Conservation (phyloP, 805 yeast species). For the Naumovozyma baii region DNA sequence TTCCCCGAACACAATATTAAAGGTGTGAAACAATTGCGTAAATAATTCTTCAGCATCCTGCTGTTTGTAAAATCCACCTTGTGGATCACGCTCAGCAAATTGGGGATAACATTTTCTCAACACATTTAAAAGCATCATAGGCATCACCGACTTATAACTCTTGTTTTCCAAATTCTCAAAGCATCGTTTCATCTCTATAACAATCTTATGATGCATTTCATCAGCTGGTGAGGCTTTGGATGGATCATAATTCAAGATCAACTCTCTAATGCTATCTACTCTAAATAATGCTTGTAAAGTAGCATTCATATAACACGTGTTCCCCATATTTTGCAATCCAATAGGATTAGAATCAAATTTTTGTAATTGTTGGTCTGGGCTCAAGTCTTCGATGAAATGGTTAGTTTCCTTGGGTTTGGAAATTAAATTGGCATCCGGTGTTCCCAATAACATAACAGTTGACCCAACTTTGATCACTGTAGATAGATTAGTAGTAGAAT, state of each 20-base stretch:
- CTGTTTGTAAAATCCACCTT: constrained; percentile 69
- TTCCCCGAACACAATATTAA: constrained; percentile 39
- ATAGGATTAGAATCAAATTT: constrained; percentile 55
- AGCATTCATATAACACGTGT: constrained; percentile 90
- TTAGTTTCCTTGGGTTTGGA: constrained; percentile 44
- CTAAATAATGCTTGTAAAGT: constrained; percentile 80
- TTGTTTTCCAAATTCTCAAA: constrained; percentile 35
- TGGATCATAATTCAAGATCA: constrained; percentile 46
- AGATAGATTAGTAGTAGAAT: constrained; percentile 34
- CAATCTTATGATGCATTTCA: constrained; percentile 31
- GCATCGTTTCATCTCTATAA: constrained; percentile 40
- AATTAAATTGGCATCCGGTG: constrained; percentile 58
- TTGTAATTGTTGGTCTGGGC: constrained; percentile 28
- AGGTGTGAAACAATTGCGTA: constrained; percentile 57
- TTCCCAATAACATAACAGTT: constrained; percentile 80
- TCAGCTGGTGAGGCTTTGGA: constrained; percentile 15
- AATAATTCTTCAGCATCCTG: constrained; percentile 98
- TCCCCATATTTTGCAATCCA: constrained; percentile 89
- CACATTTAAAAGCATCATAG: constrained; percentile 54
- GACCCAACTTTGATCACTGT: constrained; percentile 55
- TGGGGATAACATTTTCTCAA: constrained; percentile 73
- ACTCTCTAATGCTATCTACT: constrained; percentile 59
- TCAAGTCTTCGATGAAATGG: constrained; percentile 63
- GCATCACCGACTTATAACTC: constrained; percentile 45
- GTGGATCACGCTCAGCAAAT: constrained; percentile 66